A percentile compares a stretch with the other conserved stretches of the same genome.
phyloP scores from a whole-genome alignment of 2,329 filamentous ascomycete species.

The Diaporthe australafricana region DNA sequence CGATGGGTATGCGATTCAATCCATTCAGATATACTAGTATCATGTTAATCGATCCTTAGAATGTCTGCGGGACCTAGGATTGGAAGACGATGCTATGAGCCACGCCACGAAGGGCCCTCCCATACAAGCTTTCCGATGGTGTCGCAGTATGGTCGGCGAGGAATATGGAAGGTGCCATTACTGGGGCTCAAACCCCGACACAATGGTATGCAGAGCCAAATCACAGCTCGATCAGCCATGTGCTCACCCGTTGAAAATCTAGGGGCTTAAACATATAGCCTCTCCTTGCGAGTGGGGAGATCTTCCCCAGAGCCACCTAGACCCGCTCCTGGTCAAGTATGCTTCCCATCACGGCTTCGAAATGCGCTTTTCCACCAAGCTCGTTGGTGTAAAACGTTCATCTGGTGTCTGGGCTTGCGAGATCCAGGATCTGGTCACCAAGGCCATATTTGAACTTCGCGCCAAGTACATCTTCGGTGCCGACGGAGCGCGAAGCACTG shows the following conservation, averaged over 20 bases:
- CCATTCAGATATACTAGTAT: no score
- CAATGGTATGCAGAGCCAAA: conserved; percentile 36
- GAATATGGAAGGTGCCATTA: conserved; percentile 51
- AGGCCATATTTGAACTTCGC: conserved; percentile 51
- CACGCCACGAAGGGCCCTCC: conserved; percentile 44
- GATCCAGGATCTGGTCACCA: conserved; percentile 50
- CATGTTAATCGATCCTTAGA: conserved; percentile 41
- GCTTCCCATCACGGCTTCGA: conserved; percentile 52
- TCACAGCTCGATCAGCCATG: not conserved
- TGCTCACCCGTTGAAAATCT: not conserved
- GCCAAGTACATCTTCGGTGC: conserved; percentile 70
- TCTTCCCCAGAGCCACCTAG: conserved; percentile 54
- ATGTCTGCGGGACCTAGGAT: conserved; percentile 51
- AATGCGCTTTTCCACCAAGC: conserved; percentile 52
- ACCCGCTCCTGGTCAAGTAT: conserved; percentile 55
- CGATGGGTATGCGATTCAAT: not conserved
- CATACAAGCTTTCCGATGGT: conserved; percentile 53
- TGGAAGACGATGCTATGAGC: conserved; percentile 47
- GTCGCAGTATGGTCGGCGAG: conserved; percentile 52
- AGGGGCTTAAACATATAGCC: conserved; percentile 46
- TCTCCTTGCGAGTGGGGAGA: conserved; percentile 47
- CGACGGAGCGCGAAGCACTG: conserved; percentile 48
- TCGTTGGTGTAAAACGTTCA: conserved; percentile 45
- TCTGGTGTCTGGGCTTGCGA: conserved; percentile 37
- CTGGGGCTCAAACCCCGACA: conserved; percentile 50